A percentile compares a stretch with the other conserved stretches of the same genome.
Conservation (phyloP, 2,329 filamentous ascomycete genomes). For the Coniochaeta sp. region DNA sequence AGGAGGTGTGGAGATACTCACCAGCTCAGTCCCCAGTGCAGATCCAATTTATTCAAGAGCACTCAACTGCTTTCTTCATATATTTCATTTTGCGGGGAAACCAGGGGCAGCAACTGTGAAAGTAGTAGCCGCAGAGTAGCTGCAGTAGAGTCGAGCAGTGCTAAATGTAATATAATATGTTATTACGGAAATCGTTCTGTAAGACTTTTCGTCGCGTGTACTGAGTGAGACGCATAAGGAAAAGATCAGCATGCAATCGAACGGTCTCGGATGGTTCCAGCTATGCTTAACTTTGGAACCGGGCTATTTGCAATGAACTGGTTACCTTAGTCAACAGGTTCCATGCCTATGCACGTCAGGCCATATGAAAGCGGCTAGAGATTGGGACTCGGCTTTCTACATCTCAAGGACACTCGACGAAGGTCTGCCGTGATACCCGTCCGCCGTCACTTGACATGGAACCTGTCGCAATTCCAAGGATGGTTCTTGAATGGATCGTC, state of each 20-base stretch:
- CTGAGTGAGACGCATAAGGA: background rate
- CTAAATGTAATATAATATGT: background rate
- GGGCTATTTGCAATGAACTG: background rate
- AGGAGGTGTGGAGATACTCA: background rate
- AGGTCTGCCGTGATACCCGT: background rate
- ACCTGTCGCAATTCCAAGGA: background rate
- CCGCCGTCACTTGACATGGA: background rate
- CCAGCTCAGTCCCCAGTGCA: background rate
- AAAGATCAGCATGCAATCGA: background rate
- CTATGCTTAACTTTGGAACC: background rate
- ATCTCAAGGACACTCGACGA: background rate
- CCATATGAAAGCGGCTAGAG: background rate
- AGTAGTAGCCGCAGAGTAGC: background rate
- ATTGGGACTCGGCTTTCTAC: background rate
- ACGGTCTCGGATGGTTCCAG: background rate
- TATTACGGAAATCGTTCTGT: background rate
- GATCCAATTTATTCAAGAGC: constrained; percentile 1
- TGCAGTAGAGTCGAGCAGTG: background rate
- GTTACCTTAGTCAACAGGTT: background rate
- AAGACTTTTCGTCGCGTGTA: background rate
- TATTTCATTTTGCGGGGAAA: background rate
- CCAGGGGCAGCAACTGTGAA: background rate
- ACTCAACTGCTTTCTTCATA: background rate
- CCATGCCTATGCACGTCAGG: background rate
- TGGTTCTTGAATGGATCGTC: background rate